Evolutionary conservation across 2,329 filamentous ascomycete species (phyloP).

Genomic region (Talaromyces sp.): DNA sequence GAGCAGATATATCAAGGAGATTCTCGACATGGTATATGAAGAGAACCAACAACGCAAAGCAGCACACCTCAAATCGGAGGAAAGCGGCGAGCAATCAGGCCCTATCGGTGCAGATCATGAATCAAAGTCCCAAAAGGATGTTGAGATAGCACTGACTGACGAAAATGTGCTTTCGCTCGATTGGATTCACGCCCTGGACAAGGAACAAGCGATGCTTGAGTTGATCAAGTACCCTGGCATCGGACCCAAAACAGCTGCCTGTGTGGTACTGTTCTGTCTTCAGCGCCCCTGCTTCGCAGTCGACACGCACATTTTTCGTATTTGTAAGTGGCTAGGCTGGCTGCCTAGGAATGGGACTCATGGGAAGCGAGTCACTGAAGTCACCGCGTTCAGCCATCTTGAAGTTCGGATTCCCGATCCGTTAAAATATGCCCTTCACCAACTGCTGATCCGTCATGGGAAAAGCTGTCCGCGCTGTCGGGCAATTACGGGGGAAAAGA

Average conservation of each 20-base stretch:
- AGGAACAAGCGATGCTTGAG: conserved; percentile 54
- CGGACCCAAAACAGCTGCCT: conserved; percentile 62
- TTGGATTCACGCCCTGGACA: conserved; percentile 53
- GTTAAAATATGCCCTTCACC: conserved; percentile 60
- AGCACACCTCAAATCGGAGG: conserved; percentile 44
- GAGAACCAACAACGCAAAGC: conserved; percentile 59
- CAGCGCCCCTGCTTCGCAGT: conserved; percentile 61
- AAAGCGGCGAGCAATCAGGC: conserved; percentile 32
- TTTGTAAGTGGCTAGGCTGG: conserved; percentile 60
- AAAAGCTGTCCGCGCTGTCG: conserved; percentile 58
- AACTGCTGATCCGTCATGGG: conserved; percentile 59
- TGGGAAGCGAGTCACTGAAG: conserved; percentile 35
- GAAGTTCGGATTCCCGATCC: conserved; percentile 59
- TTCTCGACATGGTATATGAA: conserved; percentile 66
- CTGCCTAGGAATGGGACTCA: conserved; percentile 40
- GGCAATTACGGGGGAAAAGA: conserved; percentile 57
- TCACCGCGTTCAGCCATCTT: conserved; percentile 55
- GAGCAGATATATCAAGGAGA: conserved; percentile 66
- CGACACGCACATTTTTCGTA: conserved; percentile 63
- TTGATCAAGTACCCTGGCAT: conserved; percentile 59
- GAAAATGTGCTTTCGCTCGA: conserved; percentile 61
- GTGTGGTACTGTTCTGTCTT: conserved; percentile 61
- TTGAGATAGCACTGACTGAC: conserved; percentile 55
- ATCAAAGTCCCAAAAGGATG: conserved; percentile 47
- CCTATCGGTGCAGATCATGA: conserved; percentile 41